Conservation (phyloP, 1,139 yeast species). For the Kurtzmaniella quercitrusa region DNA sequence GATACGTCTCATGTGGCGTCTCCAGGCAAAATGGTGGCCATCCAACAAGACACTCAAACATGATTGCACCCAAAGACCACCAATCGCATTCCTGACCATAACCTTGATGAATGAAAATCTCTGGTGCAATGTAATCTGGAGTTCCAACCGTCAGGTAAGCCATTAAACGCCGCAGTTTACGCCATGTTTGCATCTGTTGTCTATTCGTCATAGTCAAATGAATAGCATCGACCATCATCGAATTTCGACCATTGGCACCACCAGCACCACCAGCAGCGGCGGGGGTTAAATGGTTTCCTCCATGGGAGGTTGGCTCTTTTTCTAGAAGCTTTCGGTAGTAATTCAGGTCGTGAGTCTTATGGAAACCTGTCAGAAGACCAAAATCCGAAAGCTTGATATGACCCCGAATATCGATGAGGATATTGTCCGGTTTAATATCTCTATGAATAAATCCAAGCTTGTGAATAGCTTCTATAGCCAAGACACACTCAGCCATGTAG, state of each 20-base stretch:
- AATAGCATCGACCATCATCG: conserved; percentile 92
- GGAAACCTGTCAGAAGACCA: conserved; percentile 83
- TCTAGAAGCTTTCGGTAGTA: conserved; percentile 71
- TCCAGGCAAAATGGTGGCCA: conserved; percentile 99
- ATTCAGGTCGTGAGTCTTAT: conserved; percentile 78
- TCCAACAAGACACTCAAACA: conserved; percentile 97
- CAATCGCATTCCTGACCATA: conserved; percentile 99
- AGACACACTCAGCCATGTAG: conserved; percentile 83
- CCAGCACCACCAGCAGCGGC: conserved; percentile 17
- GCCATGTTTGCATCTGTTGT: conserved; percentile 98
- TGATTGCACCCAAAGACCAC: conserved; percentile 99
- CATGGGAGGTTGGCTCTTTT: conserved; percentile 42
- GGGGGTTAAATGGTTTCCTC: conserved; percentile 14
- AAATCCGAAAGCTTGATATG: conserved; percentile 77
- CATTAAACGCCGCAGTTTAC: conserved; percentile 93
- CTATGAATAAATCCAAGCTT: conserved; percentile 77
- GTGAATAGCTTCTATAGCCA: conserved; percentile 81
- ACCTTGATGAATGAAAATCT: conserved; percentile 93
- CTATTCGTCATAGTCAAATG: conserved; percentile 93
- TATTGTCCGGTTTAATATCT: conserved; percentile 77
- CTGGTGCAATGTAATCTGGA: conserved; percentile 98
- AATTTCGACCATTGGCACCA: conserved; percentile 47
- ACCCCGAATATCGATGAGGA: conserved; percentile 74
- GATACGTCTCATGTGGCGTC: conserved; percentile 96
- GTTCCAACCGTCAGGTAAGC: conserved; percentile 99